These are phyloP conservation scores for Mentha longifolia DNA, from an alignment of 257 asterid genomes.

Conservation along the genomic window DNA sequence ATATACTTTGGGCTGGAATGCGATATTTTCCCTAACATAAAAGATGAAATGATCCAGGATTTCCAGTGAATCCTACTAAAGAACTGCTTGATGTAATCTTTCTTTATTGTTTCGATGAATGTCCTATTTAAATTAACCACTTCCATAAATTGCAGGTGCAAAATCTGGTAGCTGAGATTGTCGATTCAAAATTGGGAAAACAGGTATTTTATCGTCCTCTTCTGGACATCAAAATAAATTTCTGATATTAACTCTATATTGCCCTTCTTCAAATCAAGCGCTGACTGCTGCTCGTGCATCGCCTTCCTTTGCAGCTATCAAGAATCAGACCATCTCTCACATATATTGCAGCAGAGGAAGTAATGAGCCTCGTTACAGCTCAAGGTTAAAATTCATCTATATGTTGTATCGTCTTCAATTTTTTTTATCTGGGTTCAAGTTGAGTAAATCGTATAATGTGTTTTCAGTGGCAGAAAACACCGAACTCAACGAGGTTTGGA, in stretches of 20 bases:
- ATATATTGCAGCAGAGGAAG: slow-evolving; percentile 88
- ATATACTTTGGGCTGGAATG: background rate
- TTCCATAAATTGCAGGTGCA: slow-evolving; percentile 64
- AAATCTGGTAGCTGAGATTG: slow-evolving; percentile 90
- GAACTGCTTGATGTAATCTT: slow-evolving; percentile 4
- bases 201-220: slow-evolving; percentile 53
- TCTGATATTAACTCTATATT: slow-evolving; percentile 1
- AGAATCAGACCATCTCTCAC: slow-evolving; percentile 88
- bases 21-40: background rate
- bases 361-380: slow-evolving; percentile 99
- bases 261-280: background rate
- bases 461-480: slow-evolving; percentile 79
- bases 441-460: slow-evolving; percentile 17
- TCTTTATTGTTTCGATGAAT: background rate
- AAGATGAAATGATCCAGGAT: background rate
- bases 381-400: slow-evolving; percentile 59
- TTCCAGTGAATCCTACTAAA: background rate
- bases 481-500: slow-evolving; percentile 95
- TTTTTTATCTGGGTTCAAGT: background rate
- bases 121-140: slow-evolving; percentile 6
- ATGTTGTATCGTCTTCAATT: background rate
- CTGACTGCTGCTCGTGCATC: slow-evolving; percentile 19
- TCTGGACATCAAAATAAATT: slow-evolving; percentile 1
- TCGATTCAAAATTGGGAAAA: slow-evolving; percentile 90
- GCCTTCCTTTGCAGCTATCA: slow-evolving; percentile 56